These are phyloP conservation scores for Akanthomyces uredinophilus DNA, from an alignment of 2,329 filamentous ascomycete genomes.

Conservation along the genomic window DNA sequence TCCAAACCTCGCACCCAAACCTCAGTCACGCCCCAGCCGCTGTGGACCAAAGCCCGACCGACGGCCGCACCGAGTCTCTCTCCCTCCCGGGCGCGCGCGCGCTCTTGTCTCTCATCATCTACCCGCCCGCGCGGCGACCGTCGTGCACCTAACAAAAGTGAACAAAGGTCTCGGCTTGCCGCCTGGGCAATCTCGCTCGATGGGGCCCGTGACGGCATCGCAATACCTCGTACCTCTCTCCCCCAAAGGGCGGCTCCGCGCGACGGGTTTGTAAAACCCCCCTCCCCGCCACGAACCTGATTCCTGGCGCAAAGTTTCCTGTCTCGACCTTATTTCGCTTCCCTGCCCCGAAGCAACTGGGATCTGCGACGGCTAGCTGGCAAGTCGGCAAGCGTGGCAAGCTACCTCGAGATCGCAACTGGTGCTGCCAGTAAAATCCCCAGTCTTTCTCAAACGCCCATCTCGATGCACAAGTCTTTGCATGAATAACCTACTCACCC, in stretches of 20 bases:
- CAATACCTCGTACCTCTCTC: background rate
- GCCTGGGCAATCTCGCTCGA: background rate
- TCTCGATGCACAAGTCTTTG: background rate
- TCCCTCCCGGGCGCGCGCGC: background rate
- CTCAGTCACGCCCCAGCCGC: background rate
- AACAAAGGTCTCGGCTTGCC: background rate
- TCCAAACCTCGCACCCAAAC: background rate
- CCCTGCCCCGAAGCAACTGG: background rate
- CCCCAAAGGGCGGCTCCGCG: background rate
- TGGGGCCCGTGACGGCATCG: background rate
- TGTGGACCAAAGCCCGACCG: background rate
- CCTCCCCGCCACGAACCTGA: background rate
- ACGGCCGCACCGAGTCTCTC: background rate
- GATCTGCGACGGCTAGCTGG: background rate
- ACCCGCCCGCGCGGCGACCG: background rate
- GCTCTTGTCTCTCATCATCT: background rate
- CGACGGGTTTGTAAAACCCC: background rate
- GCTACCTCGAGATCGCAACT: background rate
- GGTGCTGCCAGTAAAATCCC: background rate
- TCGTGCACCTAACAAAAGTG: background rate
- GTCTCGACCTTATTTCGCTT: background rate
- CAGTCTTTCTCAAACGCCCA: background rate
- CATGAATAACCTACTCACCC: background rate
- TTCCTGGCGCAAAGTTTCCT: background rate
- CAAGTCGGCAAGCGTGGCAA: no score